phyloP scores from a whole-genome alignment of 208 protist species.

The Plasmodiophora brassicae region DNA sequence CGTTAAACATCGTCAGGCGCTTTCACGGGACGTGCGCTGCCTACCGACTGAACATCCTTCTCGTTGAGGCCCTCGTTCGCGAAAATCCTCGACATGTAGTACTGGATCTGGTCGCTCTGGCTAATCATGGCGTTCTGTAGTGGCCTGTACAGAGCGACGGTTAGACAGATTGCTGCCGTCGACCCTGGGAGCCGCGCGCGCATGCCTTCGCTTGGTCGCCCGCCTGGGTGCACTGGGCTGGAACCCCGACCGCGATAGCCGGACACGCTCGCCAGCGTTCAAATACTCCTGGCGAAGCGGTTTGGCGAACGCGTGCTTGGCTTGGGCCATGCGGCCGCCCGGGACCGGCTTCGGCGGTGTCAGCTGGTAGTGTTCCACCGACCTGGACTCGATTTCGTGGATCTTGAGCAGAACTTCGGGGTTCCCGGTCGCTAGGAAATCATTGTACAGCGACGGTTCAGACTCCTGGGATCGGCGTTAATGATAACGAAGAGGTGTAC shows the following conservation, averaged over 20 bases:
- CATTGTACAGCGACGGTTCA: conserved; percentile 20
- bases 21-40: background rate
- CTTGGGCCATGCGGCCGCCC: background rate
- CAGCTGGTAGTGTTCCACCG: background rate
- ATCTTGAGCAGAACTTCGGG: background rate
- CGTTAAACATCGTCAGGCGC: background rate
- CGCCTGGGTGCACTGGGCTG: no score
- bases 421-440: conserved; percentile 9
- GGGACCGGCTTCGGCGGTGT: background rate
- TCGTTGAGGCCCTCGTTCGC: conserved; percentile 3
- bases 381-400: background rate
- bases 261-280: background rate
- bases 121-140: background rate
- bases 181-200: no score
- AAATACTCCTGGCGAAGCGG: background rate
- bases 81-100: conserved; percentile 27
- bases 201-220: background rate
- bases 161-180: background rate
- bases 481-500: background rate
- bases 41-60: background rate
- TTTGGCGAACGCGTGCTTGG: background rate
- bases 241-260: background rate
- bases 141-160: background rate
- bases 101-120: conserved; percentile 30
- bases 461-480: conserved; percentile 16